Conservation (phyloP, 148 eudicot species). For the Mesembryanthemum crystallinum region DNA sequence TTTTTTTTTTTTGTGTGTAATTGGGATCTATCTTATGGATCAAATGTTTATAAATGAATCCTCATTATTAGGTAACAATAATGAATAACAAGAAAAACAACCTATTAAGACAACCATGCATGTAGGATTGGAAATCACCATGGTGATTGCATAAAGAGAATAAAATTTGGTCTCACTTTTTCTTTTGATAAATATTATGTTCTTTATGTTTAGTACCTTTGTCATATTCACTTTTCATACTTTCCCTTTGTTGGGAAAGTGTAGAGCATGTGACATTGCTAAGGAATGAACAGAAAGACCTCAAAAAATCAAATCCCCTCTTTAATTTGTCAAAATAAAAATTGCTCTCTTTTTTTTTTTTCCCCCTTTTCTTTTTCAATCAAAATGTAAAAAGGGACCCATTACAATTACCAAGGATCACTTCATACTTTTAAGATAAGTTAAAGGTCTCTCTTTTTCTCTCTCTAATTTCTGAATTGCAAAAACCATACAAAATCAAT, state of each 20-base stretch:
- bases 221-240: conserved; percentile 37
- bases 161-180: conserved; percentile 21
- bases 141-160: conserved; percentile 16
- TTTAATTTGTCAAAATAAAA: not conserved
- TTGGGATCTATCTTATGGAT: no score
- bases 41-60: no score
- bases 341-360: not conserved
- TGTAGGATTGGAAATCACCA: conserved; percentile 10
- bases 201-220: conserved; percentile 34
- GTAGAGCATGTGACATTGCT: conserved; percentile 54
- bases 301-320: not conserved
- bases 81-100: not conserved
- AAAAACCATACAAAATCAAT: conserved; percentile 27
- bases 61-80: not conserved
- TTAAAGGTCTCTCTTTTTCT: conserved; percentile 12
- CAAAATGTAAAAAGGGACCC: conserved; percentile 34
- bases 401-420: conserved; percentile 46
- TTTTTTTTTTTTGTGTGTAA: no score
- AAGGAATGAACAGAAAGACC: conserved; percentile 22
- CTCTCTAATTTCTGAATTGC: conserved; percentile 10
- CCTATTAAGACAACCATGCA: no score
- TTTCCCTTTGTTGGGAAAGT: conserved; percentile 45
- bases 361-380: not conserved
- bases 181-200: conserved; percentile 23
- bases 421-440: conserved; percentile 24